Evolutionary conservation across 345 rosid genomes (phyloP), one percentile per base, ranked within the genome.

Genomic region (Dimocarpus longan): DNA sequence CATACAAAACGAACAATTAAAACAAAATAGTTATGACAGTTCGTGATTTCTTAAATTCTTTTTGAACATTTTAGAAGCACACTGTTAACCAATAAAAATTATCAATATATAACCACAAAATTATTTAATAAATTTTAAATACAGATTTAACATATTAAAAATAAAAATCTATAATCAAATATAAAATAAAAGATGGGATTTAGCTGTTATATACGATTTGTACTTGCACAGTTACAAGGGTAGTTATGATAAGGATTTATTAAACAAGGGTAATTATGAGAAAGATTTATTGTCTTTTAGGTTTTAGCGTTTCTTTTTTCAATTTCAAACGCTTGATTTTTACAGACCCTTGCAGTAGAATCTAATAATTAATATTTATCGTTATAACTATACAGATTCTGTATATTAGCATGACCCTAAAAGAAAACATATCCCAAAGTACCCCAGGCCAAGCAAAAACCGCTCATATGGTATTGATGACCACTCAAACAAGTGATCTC

Each of bases 151-250:
- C 46, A 19, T 43, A 63, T 64, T 24, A 18, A 62, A 64, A 63
- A 63, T 15, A 59, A 8, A 74, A 60, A 73, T 32, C 19, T 62
- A 42, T 42, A 60, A 74, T 42, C 68, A 60, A 74, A 60, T 21
- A 74, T 42, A 12, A n/a, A 8, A 5, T 62, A 43, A 12, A 32
- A 32, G 37, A 32, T 32, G 37, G 4, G 4, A 32, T 32, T 32
- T 32, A 32, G 37, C 37, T 32, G 37, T 32, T 32, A 32, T 32
- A 32, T 32, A 32, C 3, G 4, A 32, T 32, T 32, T 32, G 37
- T 32, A 3, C 37, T 32, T 32, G 37, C 37, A 32, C 37, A 32
- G 37, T 32, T 32, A 32, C 37, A 32, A 32, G 37, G 37, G 37
- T 32, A 32, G 37, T 32, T 32, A 32, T n/a, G n/a, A n/a, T n/a